A percentile compares a stretch with the other conserved stretches of the same genome.
phyloP scores from a whole-genome alignment of 805 yeast genomes.

The Alloascoidea hylecoeti region DNA sequence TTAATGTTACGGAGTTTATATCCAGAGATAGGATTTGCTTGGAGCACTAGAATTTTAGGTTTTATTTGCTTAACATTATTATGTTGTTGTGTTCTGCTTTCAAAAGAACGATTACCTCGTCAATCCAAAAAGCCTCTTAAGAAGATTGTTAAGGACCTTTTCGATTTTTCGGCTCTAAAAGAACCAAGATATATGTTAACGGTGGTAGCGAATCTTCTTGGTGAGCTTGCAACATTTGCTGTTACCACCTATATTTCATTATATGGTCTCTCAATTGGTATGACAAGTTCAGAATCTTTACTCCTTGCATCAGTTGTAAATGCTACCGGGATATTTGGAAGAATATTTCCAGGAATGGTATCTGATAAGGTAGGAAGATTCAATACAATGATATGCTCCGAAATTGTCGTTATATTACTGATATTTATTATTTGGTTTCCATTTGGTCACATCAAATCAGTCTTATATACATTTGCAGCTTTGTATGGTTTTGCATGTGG shows the following conservation, averaged over 20 bases:
- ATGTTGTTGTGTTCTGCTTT: slow-evolving; percentile 17
- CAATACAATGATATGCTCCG: slow-evolving; percentile 37
- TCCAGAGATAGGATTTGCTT: slow-evolving; percentile 35
- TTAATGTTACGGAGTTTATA: slow-evolving; percentile 32
- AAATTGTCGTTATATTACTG: slow-evolving; percentile 28
- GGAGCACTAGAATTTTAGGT: slow-evolving; percentile 42
- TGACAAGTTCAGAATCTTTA: slow-evolving; percentile 17
- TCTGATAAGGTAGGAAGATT: slow-evolving; percentile 44
- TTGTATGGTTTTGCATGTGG: slow-evolving; percentile 47
- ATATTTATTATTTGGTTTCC: slow-evolving; percentile 56
- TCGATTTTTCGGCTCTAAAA: slow-evolving; percentile 15
- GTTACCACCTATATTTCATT: slow-evolving; percentile 41
- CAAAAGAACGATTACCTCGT: slow-evolving; percentile 21
- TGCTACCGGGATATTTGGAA: slow-evolving; percentile 34
- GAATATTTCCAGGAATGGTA: slow-evolving; percentile 36
- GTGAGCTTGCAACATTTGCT: slow-evolving; percentile 38
- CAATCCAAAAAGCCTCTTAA: slow-evolving; percentile 1
- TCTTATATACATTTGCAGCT: slow-evolving; percentile 36
- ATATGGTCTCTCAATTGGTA: slow-evolving; percentile 37
- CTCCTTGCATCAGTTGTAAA: slow-evolving; percentile 32
- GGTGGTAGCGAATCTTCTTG: slow-evolving; percentile 15
- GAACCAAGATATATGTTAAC: slow-evolving; percentile 15
- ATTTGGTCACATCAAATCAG: slow-evolving; percentile 29
- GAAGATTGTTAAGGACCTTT: slow-evolving; percentile 9
- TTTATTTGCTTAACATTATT: slow-evolving; percentile 17